Percentiles rank a stretch among this genome's conserved stretches.
phyloP scores from a whole-genome alignment of 768 basidiomycete species.

The Amanita jacksonii region DNA sequence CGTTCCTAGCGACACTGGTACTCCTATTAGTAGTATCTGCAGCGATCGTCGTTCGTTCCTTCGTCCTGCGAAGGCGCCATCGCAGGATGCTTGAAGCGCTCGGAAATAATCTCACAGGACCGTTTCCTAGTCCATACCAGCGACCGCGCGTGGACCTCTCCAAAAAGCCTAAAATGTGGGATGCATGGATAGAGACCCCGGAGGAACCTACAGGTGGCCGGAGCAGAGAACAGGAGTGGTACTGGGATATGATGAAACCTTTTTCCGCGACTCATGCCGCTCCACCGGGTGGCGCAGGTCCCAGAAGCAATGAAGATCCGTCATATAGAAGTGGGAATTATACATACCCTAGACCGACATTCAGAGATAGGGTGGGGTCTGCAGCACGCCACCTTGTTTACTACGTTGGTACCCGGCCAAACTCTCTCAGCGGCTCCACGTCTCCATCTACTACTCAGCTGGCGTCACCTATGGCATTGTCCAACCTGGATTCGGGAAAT shows the following conservation, averaged over 20 bases:
- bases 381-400: background rate
- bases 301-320: background rate
- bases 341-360: background rate
- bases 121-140: constrained; percentile 22
- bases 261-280: constrained; percentile 22
- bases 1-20: constrained; percentile 55
- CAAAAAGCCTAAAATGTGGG: constrained; percentile 40
- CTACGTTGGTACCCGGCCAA: background rate
- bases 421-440: background rate
- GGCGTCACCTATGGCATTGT: background rate
- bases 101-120: constrained; percentile 51
- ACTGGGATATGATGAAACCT: constrained; percentile 26
- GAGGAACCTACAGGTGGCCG: constrained; percentile 3
- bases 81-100: constrained; percentile 53
- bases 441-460: constrained; percentile 3
- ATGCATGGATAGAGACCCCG: constrained; percentile 21
- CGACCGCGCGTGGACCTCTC: constrained; percentile 28
- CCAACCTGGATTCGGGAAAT: constrained; percentile 3
- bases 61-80: constrained; percentile 54
- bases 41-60: constrained; percentile 56
- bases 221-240: constrained; percentile 7
- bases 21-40: constrained; percentile 59
- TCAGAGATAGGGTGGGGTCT: constrained; percentile 3
- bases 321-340: background rate
- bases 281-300: background rate